phyloP scores from a whole-genome alignment of 106 monocot species.

The Iris macrosiphon region DNA sequence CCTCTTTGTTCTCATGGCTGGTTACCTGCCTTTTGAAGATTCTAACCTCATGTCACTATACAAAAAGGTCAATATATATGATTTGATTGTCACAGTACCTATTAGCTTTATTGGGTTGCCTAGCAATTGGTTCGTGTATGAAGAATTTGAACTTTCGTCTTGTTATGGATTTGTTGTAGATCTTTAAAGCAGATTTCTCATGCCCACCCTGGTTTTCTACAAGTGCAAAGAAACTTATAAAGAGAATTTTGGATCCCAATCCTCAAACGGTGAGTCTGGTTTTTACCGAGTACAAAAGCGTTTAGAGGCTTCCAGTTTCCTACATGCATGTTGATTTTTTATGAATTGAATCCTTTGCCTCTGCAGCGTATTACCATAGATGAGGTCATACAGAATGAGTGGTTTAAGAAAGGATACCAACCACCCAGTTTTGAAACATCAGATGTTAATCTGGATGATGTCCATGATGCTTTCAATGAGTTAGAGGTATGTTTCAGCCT shows the following conservation, averaged over 20 bases:
- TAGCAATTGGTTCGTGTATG: not conserved
- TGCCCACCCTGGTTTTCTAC: constrained; percentile 94
- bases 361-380: constrained; percentile 79
- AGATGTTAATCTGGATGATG: constrained; percentile 70
- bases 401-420: constrained; percentile 96
- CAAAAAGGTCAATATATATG: constrained; percentile 76
- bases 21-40: constrained; percentile 90
- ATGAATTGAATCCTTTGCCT: no score
- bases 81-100: no score
- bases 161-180: constrained; percentile 28
- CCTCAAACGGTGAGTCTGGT: constrained; percentile 54
- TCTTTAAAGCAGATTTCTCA: constrained; percentile 83
- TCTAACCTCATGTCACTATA: constrained; percentile 61
- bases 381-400: constrained; percentile 74
- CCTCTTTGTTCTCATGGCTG: constrained; percentile 89
- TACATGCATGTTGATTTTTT: no score
- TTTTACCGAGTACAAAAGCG: no score
- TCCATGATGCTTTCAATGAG: constrained; percentile 66
- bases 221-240: constrained; percentile 88
- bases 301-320: no score
- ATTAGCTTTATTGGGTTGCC: not conserved
- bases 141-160: constrained; percentile 3
- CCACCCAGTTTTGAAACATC: constrained; percentile 57
- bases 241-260: constrained; percentile 87
- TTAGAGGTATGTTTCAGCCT: constrained; percentile 35